phyloP scores from a whole-genome alignment of 345 rosid genomes.

The Dipteronia sinensis region DNA sequence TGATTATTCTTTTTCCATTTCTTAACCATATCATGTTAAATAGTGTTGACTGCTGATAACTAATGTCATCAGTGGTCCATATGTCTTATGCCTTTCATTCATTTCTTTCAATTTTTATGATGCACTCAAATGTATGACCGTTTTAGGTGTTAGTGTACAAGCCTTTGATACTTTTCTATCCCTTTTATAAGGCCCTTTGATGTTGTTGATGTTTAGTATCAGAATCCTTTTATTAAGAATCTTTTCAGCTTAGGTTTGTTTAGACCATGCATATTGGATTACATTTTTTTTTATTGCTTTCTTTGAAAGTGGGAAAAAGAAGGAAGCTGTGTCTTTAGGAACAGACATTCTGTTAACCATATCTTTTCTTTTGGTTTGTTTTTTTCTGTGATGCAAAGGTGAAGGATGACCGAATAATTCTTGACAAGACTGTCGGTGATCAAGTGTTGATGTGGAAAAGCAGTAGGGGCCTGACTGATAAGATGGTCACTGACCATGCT shows the following conservation, averaged over 20 bases:
- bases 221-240: background rate
- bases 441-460: constrained; percentile 78
- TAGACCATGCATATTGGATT: background rate
- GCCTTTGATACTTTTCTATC: background rate
- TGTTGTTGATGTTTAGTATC: background rate
- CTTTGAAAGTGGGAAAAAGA: background rate
- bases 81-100: background rate
- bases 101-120: background rate
- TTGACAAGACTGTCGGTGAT: constrained; percentile 89
- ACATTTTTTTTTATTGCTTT: background rate
- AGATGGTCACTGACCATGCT: constrained; percentile 54
- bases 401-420: constrained; percentile 73
- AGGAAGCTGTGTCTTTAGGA: background rate
- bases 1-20: background rate
- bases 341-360: background rate
- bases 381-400: constrained; percentile 45
- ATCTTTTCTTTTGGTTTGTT: background rate
- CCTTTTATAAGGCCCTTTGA: background rate
- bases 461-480: constrained; percentile 68
- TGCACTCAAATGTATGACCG: background rate
- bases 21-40: background rate
- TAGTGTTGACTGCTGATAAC: background rate
- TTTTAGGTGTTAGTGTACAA: background rate
- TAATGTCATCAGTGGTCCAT: background rate
- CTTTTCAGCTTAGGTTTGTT: background rate